Conservation (phyloP, 768 basidiomycete genomes). For the Galerina marginata region DNA sequence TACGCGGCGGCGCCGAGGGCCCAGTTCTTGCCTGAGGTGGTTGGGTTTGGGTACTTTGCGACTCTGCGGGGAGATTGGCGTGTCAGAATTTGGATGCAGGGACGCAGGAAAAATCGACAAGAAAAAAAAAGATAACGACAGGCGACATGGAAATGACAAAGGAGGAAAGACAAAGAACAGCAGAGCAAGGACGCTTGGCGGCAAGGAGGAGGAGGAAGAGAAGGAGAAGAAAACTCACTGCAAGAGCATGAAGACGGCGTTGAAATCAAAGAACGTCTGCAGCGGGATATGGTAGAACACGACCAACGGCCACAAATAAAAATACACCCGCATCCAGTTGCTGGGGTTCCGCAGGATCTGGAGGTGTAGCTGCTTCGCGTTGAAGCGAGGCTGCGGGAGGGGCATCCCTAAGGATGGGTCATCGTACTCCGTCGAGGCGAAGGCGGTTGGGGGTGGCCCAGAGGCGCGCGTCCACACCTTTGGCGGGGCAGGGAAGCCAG, state of each 20-base stretch:
- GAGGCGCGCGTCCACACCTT: constrained; percentile 24
- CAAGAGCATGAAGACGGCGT: constrained; percentile 80
- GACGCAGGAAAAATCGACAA: neutral
- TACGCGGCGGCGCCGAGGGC: constrained; percentile 83
- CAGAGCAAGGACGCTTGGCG: too few species aligned
- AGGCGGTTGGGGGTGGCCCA: constrained; percentile 18
- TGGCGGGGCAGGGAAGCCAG: constrained; percentile 27
- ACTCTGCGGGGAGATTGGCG: constrained; percentile 50
- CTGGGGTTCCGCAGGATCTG: constrained; percentile 71
- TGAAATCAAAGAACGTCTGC: constrained; percentile 90
- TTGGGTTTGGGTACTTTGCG: constrained; percentile 74
- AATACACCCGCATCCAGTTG: constrained; percentile 59
- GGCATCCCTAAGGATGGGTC: constrained; percentile 19
- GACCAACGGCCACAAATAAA: constrained; percentile 71
- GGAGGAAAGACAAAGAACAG: neutral
- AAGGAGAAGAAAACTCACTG: constrained; percentile 68
- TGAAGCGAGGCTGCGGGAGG: constrained; percentile 67
- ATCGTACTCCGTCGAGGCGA: constrained; percentile 16
- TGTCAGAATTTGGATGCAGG: neutral
- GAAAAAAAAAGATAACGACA: neutral
- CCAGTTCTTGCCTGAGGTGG: constrained; percentile 79
- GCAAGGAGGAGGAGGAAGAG: constrained; percentile 11
- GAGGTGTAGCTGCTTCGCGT: constrained; percentile 68
- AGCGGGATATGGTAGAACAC: constrained; percentile 74
- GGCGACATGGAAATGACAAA: neutral